Base-by-base conservation (phyloP, 1,284 basidiomycete genomes). In the Spongispora temasekensis region DNA sequence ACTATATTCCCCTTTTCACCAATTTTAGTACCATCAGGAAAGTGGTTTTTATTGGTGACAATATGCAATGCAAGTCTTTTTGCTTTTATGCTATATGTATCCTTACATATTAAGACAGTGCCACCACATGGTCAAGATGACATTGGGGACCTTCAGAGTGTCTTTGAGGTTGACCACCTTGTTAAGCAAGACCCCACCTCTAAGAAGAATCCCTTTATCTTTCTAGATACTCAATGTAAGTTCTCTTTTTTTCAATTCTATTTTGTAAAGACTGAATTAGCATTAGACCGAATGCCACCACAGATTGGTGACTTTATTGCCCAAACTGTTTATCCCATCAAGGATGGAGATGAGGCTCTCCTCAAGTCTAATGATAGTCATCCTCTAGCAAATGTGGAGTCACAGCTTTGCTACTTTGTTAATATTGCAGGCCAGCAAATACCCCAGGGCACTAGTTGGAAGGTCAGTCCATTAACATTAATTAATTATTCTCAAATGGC, bases 221-320 rank as follows among this genome's bases (percentile, higher is more conserved):
- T 88, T 63, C 75, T 88, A 58, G 74, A 87, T 59, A 86, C 77
- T 10, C 86, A 88, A 68, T 88, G 86, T 85, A 67, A 64, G 80
- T 68, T 63, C 55, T 61, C 50, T 55, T 48, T n/a, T n/a, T n/a
- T n/a, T n/a, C n/a, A n/a, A n/a, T n/a, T 54, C 28, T 56, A 7
- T 5, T 35, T 7, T 52, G 51, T 1, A 44, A 17, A 56, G 8
- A 10, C 42, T 65, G 2, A 72, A 35, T 17, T 32, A 30, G 8
- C 13, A 4, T 59, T 59, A 88, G 90, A 92, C 65, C 85, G 91
- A 3, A 91, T 93, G 89, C 90, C 91, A 59, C 81, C 83, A 46
- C 82, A 89, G 63, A 86, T 91, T 78, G 90, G 90, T n/a, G 64
- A 79, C 7, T 86, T 90, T 57, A 88, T 93, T 53, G 91, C 89